These are phyloP conservation scores for Coniochaeta sp. DNA, from an alignment of 2,329 filamentous ascomycete species.

Conservation along the genomic window DNA sequence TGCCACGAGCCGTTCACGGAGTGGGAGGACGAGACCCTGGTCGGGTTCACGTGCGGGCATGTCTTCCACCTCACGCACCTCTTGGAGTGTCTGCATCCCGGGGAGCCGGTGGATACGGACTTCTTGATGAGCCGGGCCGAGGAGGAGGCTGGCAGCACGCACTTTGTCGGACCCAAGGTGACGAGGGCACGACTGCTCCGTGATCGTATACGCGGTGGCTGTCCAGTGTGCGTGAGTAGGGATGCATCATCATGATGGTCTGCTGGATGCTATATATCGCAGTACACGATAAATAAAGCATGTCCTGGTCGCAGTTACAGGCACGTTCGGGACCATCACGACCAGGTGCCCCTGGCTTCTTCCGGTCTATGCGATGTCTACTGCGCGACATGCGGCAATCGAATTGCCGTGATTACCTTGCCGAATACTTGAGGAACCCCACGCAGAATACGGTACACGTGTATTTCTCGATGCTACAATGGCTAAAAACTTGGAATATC, in stretches of 20 bases:
- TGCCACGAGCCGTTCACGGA: constrained; percentile 51
- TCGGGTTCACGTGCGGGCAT: constrained; percentile 77
- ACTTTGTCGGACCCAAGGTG: constrained; percentile 78
- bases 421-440: neutral
- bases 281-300: neutral
- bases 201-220: constrained; percentile 60
- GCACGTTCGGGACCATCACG: neutral
- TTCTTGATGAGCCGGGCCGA: constrained; percentile 33
- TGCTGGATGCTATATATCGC: neutral
- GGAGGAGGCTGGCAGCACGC: constrained; percentile 32
- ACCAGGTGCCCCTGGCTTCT: neutral
- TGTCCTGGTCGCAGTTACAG: neutral
- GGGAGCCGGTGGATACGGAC: constrained; percentile 37
- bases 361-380: neutral
- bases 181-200: constrained; percentile 74
- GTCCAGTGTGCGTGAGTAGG: constrained; percentile 46
- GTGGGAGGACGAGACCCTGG: constrained; percentile 62
- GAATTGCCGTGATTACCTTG: neutral
- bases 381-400: neutral
- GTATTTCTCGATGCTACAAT: neutral
- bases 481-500: neutral
- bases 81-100: constrained; percentile 43
- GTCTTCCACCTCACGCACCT: constrained; percentile 73
- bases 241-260: neutral
- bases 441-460: too few relatives aligned